These are phyloP conservation scores for Sugiyamaella japonica DNA, from an alignment of 1,139 yeast species.

Conservation along the genomic window DNA sequence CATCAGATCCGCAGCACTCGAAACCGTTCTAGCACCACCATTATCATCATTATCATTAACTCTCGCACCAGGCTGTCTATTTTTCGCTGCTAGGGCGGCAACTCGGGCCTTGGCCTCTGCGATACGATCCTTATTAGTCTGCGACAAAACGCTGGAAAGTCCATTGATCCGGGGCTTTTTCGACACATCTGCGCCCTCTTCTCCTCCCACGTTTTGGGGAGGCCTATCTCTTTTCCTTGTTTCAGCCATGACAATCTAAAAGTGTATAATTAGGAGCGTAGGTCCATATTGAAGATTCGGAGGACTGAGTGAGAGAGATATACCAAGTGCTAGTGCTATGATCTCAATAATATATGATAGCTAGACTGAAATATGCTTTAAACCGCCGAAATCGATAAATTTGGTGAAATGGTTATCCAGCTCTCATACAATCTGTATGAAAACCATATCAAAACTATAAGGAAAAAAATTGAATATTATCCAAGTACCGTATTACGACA, in stretches of 20 bases:
- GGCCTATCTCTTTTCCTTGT: constrained; percentile 15
- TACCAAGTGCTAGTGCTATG: too few relatives aligned
- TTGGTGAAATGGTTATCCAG: too few relatives aligned
- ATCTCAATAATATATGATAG: too few relatives aligned
- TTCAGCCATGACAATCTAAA: constrained; percentile 4
- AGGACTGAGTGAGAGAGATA: too few relatives aligned
- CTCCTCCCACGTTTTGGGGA: not conserved
- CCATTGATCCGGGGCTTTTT: constrained; percentile 10
- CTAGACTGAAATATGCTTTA: too few relatives aligned
- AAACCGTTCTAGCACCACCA: not conserved
- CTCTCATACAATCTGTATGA: not conserved
- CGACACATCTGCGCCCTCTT: not conserved
- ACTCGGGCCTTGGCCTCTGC: constrained; percentile 11
- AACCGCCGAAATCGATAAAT: too few relatives aligned
- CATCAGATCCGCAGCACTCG: constrained; percentile 17
- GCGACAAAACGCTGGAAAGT: not conserved
- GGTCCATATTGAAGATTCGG: not conserved
- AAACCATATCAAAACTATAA: too few relatives aligned
- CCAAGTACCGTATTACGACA: too few relatives aligned
- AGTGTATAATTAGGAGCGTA: not conserved
- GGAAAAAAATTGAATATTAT: too few relatives aligned
- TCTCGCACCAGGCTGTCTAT: not conserved
- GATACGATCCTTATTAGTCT: not conserved
- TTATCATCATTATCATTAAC: not conserved
- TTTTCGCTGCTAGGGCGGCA: constrained; percentile 7